Evolutionary conservation across 2,329 filamentous ascomycete species (phyloP), one percentile per base, ranked within the genome.

Genomic region (Tolypocladium nubicola): DNA sequence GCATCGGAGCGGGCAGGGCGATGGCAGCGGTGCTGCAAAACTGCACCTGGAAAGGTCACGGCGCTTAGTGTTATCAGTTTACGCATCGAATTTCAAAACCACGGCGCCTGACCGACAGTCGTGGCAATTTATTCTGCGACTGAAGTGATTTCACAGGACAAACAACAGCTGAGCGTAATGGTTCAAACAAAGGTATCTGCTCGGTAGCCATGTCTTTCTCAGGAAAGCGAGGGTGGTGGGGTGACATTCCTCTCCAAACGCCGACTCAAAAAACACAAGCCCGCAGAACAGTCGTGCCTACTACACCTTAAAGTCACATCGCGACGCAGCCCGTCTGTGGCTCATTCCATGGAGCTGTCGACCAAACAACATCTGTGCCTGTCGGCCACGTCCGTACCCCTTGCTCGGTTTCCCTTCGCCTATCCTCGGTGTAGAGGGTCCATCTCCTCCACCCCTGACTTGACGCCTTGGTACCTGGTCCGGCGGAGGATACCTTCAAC

Each of bases 401-500:
- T 33, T 33, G 8, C 9, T 33, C 30, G 7, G 1, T 9, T 33
- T 33, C 7, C 30, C 30, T 33, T 33, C 30, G 30, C 19, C 58
- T 67, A 73, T 23, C 60, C 66, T 43, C 65, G 70, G 61, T 83
- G 78, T 63, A 89, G 75, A 30, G 86, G 86, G 68, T 89, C 86
- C 69, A 88, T 78, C 64, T 85, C 81, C 68, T 88, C 83, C 9
- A 86, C 83, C 7, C 83, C 82, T 26, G 80, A 78, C 70, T 78
- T 80, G 64, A 84, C 78, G 33, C 78, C 79, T 59, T 80, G 76
- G 63, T 86, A 86, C 67, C 79, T 79, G 52, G 82, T 90, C 67
- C 94, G 83, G 72, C 94, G 82, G 89, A 99, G 90, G 70, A 97
- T 95, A 60, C 90, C 87, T 73, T 96, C 91, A 35, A 97, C 92